Evolutionary conservation across 2,329 filamentous ascomycete genomes (phyloP).

Genomic region (Venturia oleaginea): DNA sequence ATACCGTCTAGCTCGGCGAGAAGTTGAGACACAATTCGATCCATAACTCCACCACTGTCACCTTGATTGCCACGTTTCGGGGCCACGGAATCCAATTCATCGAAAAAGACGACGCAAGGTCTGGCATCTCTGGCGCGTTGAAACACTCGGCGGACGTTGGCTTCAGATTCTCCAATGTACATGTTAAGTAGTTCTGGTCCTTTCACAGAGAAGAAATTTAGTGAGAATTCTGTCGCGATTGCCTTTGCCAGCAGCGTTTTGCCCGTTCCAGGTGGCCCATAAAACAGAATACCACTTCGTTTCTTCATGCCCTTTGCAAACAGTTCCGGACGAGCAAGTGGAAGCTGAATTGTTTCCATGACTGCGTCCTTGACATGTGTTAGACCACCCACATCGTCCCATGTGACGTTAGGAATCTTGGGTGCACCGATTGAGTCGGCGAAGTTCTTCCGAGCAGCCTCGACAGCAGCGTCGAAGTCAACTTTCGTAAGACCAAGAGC

Average conservation of each 20-base stretch:
- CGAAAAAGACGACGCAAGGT: conserved; percentile 88
- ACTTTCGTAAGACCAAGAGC: conserved; percentile 68
- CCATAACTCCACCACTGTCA: conserved; percentile 96
- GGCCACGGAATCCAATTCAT: conserved; percentile 86
- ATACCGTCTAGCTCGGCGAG: conserved; percentile 95
- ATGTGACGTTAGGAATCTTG: conserved; percentile 94
- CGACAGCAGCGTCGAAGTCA: conserved; percentile 89
- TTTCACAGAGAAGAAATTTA: conserved; percentile 93
- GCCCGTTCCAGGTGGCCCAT: conserved; percentile 82
- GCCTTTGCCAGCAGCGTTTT: conserved; percentile 91
- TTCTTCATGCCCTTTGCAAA: conserved; percentile 99
- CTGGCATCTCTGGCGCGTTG: conserved; percentile 76
- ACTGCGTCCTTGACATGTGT: conserved; percentile 95
- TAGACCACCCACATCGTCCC: conserved; percentile 91
- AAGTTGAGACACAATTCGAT: conserved; percentile 89
- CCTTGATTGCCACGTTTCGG: conserved; percentile 96
- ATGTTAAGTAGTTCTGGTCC: conserved; percentile 87
- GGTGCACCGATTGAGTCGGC: conserved; percentile 94
- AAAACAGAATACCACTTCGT: conserved; percentile 85
- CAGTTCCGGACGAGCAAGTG: conserved; percentile 80
- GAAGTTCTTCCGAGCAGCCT: conserved; percentile 94
- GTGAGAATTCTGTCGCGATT: conserved; percentile 84
- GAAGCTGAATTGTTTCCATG: conserved; percentile 90
- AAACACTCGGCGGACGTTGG: conserved; percentile 83
- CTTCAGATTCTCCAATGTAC: conserved; percentile 92